Percentiles rank a stretch among this genome's conserved stretches.
Evolutionary conservation across 208 protist genomes (phyloP).

Genomic region (Leishmania gerbilli): DNA sequence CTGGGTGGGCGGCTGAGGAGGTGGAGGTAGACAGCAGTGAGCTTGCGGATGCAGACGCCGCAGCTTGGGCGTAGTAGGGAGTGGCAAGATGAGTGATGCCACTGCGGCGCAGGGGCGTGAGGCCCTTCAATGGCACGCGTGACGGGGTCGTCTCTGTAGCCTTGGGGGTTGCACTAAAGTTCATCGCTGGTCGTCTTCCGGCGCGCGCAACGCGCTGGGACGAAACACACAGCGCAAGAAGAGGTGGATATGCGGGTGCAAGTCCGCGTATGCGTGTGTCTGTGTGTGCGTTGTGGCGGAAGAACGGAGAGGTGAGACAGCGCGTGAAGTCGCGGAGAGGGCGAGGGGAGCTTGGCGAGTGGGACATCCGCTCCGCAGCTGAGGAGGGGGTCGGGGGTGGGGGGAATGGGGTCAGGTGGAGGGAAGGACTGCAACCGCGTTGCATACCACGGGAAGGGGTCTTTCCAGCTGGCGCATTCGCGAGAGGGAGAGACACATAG

Average conservation of each 20-base stretch:
- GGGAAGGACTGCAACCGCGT: background rate
- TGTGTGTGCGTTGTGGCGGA: background rate
- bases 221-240: background rate
- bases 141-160: background rate
- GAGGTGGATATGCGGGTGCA: background rate
- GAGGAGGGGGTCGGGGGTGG: background rate
- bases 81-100: constrained; percentile 22
- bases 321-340: background rate
- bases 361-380: background rate
- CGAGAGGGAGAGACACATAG: background rate
- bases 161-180: background rate
- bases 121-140: background rate
- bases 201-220: background rate
- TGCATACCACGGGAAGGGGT: background rate
- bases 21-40: background rate
- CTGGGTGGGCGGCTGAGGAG: background rate
- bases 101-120: constrained; percentile 11
- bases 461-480: background rate
- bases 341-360: background rate
- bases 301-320: background rate
- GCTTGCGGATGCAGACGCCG: background rate
- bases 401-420: background rate
- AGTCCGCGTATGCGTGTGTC: background rate
- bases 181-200: background rate
- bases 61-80: background rate